These are phyloP conservation scores for Sporothrix euskadiensis DNA, from an alignment of 2,329 filamentous ascomycete genomes.

Conservation along the genomic window DNA sequence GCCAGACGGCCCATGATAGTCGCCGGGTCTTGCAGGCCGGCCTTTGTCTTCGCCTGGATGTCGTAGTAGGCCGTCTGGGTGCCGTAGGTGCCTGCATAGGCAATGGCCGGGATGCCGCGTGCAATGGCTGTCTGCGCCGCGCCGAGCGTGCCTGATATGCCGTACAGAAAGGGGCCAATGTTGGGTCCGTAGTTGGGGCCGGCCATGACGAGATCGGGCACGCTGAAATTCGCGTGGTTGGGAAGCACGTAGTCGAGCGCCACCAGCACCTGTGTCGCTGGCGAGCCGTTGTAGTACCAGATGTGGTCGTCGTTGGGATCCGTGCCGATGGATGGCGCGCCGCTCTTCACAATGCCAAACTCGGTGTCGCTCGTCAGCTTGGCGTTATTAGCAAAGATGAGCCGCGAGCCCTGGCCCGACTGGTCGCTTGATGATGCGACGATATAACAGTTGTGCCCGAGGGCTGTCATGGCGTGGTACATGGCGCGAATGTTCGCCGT, in stretches of 20 bases:
- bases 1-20: constrained; percentile 33
- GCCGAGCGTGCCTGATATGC: constrained; percentile 52
- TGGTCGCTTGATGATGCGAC: constrained; percentile 47
- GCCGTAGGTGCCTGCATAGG: constrained; percentile 48
- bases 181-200: constrained; percentile 60
- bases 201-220: constrained; percentile 55
- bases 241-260: constrained; percentile 59
- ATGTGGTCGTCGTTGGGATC: constrained; percentile 56
- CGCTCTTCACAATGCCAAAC: constrained; percentile 49
- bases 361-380: constrained; percentile 47
- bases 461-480: constrained; percentile 50
- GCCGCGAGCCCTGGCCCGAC: constrained; percentile 48
- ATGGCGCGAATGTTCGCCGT: constrained; percentile 46
- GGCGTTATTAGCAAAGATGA: constrained; percentile 46
- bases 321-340: constrained; percentile 50
- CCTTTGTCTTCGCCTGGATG: constrained; percentile 38
- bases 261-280: constrained; percentile 57
- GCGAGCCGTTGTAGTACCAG: constrained; percentile 63
- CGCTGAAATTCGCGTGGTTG: constrained; percentile 48
- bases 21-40: constrained; percentile 33
- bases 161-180: constrained; percentile 56
- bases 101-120: constrained; percentile 53
- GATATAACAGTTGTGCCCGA: constrained; percentile 59
- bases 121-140: constrained; percentile 53
- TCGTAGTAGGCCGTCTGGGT: constrained; percentile 46